A percentile compares a stretch with the other conserved stretches of the same genome.
Conservation (phyloP, 768 basidiomycete genomes). For the Lactifluus pinguis region DNA sequence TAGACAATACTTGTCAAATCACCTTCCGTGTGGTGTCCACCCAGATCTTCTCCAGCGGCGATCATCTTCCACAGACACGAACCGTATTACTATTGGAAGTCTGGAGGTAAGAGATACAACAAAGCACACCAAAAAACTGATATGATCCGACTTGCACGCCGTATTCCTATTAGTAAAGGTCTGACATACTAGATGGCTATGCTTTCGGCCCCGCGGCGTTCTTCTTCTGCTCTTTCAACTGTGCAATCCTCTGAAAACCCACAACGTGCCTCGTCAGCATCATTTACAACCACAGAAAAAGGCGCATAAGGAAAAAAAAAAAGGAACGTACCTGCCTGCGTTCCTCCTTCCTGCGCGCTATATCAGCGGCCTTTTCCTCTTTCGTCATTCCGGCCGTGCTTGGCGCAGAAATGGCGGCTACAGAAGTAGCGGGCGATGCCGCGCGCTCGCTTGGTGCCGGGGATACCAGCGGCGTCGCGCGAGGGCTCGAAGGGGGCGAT, state of each 20-base stretch:
- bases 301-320: too few species aligned
- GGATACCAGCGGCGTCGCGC: slow-evolving; percentile 5
- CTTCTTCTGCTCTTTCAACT: slow-evolving; percentile 76
- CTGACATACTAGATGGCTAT: background rate
- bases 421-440: slow-evolving; percentile 19
- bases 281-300: background rate
- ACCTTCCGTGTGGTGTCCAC: too few species aligned
- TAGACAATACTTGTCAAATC: too few species aligned
- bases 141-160: too few species aligned
- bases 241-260: slow-evolving; percentile 54
- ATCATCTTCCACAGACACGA: too few species aligned
- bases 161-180: too few species aligned
- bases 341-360: slow-evolving; percentile 87
- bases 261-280: background rate
- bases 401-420: slow-evolving; percentile 10
- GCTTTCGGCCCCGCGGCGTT: slow-evolving; percentile 24
- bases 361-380: slow-evolving; percentile 91
- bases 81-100: too few species aligned
- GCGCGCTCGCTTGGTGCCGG: slow-evolving; percentile 17
- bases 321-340: slow-evolving; percentile 60
- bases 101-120: too few species aligned
- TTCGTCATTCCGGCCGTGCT: slow-evolving; percentile 53
- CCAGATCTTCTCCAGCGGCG: too few species aligned
- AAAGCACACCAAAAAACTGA: too few species aligned
- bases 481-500: background rate